Percentiles rank a stretch among this genome's conserved stretches.
phyloP scores from a whole-genome alignment of 1,284 basidiomycete species.

The Marasmius tenuissimus region DNA sequence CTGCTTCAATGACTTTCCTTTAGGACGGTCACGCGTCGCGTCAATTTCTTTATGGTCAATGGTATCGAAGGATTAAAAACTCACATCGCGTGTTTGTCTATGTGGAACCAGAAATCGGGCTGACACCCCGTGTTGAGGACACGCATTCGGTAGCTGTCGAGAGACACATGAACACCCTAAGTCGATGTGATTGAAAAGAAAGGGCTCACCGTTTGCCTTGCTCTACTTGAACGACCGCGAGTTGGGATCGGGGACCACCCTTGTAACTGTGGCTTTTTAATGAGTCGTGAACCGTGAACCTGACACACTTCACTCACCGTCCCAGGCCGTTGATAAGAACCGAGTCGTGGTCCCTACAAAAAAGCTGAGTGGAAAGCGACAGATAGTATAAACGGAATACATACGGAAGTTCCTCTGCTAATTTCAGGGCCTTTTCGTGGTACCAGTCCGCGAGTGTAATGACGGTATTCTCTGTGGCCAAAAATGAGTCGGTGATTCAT shows the following conservation, averaged over 20 bases:
- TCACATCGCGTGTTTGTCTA: conserved; percentile 40
- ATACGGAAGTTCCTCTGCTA: neutral
- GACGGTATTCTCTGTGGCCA: conserved; percentile 28
- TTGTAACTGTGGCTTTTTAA: neutral
- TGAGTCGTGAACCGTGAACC: no score
- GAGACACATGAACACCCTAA: neutral
- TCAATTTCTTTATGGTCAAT: neutral
- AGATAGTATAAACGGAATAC: conserved; percentile 1
- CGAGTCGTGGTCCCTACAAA: conserved; percentile 23
- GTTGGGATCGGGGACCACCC: conserved; percentile 21
- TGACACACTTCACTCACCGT: conserved; percentile 25
- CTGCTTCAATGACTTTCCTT: conserved; percentile 48
- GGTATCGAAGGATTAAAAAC: neutral
- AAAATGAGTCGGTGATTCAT: neutral
- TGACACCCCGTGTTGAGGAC: conserved; percentile 34
- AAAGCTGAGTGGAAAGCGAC: conserved; percentile 8
- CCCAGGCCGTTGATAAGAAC: conserved; percentile 41
- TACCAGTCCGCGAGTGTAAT: conserved; percentile 41
- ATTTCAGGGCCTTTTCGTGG: neutral
- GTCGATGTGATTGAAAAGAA: neutral
- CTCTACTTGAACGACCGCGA: conserved; percentile 28
- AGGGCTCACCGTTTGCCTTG: conserved; percentile 25
- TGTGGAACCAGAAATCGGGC: conserved; percentile 36
- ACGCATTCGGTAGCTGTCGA: conserved; percentile 31
- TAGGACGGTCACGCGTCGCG: neutral